A percentile compares a stretch with the other conserved stretches of the same genome.
These are phyloP conservation scores for Kwoniella newhampshirensis DNA, from an alignment of 768 basidiomycete genomes.

Conservation along the genomic window DNA sequence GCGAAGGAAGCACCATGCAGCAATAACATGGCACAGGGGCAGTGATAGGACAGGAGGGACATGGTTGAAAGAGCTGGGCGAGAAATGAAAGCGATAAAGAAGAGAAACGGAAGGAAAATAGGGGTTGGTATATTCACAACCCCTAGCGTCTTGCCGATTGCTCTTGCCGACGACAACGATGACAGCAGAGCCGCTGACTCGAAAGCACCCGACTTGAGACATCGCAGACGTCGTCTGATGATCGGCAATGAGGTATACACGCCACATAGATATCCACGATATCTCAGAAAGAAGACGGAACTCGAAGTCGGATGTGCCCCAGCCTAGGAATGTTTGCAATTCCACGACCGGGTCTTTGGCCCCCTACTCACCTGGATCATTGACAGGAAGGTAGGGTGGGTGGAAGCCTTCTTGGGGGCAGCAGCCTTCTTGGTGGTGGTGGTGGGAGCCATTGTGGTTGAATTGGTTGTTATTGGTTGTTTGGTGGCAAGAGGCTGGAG, in stretches of 20 bases:
- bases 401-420: slow-evolving; percentile 41
- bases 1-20: slow-evolving; percentile 3
- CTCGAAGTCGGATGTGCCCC: background rate
- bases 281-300: background rate
- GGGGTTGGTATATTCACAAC: slow-evolving; percentile 1
- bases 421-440: slow-evolving; percentile 53
- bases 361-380: slow-evolving; percentile 56
- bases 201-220: slow-evolving; percentile 6
- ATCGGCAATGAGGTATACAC: slow-evolving; percentile 3
- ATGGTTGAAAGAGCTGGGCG: background rate
- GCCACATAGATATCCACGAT: background rate
- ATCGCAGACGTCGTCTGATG: slow-evolving; percentile 5
- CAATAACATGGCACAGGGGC: background rate
- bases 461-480: slow-evolving; percentile 21
- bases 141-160: background rate
- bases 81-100: background rate
- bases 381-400: slow-evolving; percentile 61
- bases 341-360: background rate
- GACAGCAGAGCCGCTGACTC: slow-evolving; percentile 1
- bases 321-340: background rate
- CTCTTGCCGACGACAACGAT: background rate
- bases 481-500: slow-evolving; percentile 21
- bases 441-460: slow-evolving; percentile 51
- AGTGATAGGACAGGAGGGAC: background rate
- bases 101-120: slow-evolving; percentile 1